Evolutionary conservation across 305 asterid species (phyloP), one percentile per base, ranked within the genome.

Genomic region (Fraxinus platypoda): DNA sequence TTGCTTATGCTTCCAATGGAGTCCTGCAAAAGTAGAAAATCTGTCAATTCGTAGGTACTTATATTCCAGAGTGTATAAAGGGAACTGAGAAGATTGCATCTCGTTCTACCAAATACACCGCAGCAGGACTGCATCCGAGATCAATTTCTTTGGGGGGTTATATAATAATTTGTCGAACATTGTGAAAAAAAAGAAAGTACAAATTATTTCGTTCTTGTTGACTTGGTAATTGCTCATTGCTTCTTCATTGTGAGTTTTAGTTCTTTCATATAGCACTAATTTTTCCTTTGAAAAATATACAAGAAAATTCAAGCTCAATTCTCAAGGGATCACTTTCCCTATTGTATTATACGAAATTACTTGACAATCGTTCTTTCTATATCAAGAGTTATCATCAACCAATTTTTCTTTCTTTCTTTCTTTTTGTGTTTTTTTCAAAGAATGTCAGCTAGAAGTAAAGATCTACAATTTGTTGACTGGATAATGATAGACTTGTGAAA

Each of bases 1-100:
- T n/a, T 85, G 70, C 11, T 85, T 84, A 79, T 88, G 89, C 85
- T 82, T 85, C 71, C 76, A 84, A 62, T 81, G 88, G 70, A 79
- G 88, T 78, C 80, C 92, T 90, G 91, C 83, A 80, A 43, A 49
- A 52, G 37, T 17, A 19, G 34, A 19, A 79, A 73, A 46, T 46
- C 6, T 28, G 12, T 76, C 80, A 76, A n/a, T 76, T 46, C 8
- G 0, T 66, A 66, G 74, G 35, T 66, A 66, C 19, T 26, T 66
- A 9, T 28, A 66, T 64, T 64, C 30, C n/a, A 23, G 12, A 23
- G 31, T n/a, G 21, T 54, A 54, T 6, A 57, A 64, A 64, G 72
- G 31, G 72, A 23, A 57, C 68, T 57, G 26, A n/a, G 68, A 57
- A 57, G 28, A 43, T 57, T 12, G 25, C 68, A 57, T 57, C 68